These are phyloP conservation scores for Penicillium canescens DNA, from an alignment of 495 filamentous ascomycete species.

Conservation along the genomic window DNA sequence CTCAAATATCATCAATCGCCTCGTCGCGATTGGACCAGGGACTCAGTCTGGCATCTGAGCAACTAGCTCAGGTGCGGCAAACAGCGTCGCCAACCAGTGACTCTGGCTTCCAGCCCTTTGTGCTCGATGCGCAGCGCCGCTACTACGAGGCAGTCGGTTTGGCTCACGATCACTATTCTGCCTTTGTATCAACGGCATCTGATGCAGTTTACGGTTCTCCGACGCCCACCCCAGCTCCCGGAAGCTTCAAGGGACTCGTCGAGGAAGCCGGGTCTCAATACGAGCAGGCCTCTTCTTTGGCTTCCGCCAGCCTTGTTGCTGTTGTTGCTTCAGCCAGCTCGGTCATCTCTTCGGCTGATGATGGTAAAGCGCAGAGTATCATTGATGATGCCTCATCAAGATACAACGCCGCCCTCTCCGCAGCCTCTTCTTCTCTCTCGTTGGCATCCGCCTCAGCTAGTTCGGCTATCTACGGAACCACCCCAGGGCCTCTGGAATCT, in stretches of 20 bases:
- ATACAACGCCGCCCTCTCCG: slow-evolving; percentile 49
- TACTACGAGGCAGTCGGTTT: slow-evolving; percentile 78
- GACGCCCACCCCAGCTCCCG: slow-evolving; percentile 38
- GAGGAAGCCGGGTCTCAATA: slow-evolving; percentile 51
- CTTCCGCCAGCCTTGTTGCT: slow-evolving; percentile 48
- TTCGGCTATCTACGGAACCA: slow-evolving; percentile 42
- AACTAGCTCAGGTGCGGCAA: slow-evolving; percentile 60
- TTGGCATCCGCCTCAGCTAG: slow-evolving; percentile 57
- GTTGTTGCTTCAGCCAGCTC: slow-evolving; percentile 49
- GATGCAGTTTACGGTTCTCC: slow-evolving; percentile 54
- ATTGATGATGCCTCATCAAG: slow-evolving; percentile 49
- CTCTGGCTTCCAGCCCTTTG: slow-evolving; percentile 51
- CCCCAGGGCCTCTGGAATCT: slow-evolving; percentile 45
- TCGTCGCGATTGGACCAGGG: slow-evolving; percentile 64
- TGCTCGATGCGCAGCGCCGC: slow-evolving; percentile 64
- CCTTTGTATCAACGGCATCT: slow-evolving; percentile 69
- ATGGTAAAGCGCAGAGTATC: slow-evolving; percentile 39
- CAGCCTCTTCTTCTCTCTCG: slow-evolving; percentile 45
- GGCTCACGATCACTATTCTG: slow-evolving; percentile 74
- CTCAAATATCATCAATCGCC: slow-evolving; percentile 64
- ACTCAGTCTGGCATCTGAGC: slow-evolving; percentile 62
- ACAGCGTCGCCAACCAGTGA: slow-evolving; percentile 59
- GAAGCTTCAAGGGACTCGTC: slow-evolving; percentile 36
- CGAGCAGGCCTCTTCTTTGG: slow-evolving; percentile 43
- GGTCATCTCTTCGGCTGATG: slow-evolving; percentile 40